Conservation (phyloP, 192 early-diverging fungal genomes). For the Coemansia pectinata region DNA sequence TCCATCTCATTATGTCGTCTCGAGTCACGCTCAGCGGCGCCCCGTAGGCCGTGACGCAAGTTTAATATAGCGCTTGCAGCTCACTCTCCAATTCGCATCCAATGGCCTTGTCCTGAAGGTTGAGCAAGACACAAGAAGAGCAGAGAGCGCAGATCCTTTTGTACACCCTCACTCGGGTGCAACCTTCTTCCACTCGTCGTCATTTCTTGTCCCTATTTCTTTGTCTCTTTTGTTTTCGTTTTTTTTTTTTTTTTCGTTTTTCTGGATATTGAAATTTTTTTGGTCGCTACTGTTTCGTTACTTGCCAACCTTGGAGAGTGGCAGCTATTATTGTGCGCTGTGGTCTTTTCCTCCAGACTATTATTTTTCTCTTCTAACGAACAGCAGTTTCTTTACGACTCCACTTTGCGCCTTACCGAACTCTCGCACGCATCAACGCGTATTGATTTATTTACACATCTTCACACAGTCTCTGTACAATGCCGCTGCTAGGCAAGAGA, state of each 20-base stretch:
- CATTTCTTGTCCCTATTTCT: background rate
- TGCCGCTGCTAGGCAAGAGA: slow-evolving; percentile 36
- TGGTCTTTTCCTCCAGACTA: background rate
- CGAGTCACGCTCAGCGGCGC: background rate
- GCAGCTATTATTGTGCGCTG: background rate
- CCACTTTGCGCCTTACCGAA: background rate
- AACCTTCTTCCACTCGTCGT: background rate
- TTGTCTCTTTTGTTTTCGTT: background rate
- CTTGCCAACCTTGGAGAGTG: background rate
- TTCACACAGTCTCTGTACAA: background rate
- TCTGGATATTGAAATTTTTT: background rate
- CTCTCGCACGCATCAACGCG: background rate
- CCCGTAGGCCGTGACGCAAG: background rate
- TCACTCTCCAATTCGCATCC: background rate
- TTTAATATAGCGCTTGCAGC: background rate
- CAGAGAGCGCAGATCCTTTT: background rate
- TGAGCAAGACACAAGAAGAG: background rate
- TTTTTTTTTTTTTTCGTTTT: background rate
- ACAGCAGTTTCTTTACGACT: background rate
- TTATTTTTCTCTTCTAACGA: background rate
- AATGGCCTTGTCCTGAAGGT: background rate
- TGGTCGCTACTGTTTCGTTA: background rate
- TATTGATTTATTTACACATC: background rate
- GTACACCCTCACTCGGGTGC: background rate
- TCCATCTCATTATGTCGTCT: background rate